Conservation (phyloP, 2,329 filamentous ascomycete genomes). For the Clarireedia monteithiana region DNA sequence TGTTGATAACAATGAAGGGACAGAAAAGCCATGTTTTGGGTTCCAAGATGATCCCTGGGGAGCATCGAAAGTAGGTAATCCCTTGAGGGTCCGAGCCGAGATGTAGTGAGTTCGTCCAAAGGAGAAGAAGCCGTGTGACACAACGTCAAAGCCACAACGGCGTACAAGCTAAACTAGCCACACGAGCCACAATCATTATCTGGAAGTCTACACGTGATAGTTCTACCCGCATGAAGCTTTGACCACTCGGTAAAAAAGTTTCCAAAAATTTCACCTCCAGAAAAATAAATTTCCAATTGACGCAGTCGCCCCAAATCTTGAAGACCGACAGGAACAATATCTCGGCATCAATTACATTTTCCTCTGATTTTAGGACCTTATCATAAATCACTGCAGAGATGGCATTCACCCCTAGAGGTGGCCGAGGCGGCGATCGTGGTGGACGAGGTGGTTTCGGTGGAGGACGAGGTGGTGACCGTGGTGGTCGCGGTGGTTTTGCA, state of each 20-base stretch:
- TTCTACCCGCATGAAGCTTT: not conserved
- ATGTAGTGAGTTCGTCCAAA: too few relatives aligned
- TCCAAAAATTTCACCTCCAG: constrained; percentile 8
- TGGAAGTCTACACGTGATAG: not conserved
- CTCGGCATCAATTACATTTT: constrained; percentile 11
- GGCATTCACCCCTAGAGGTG: constrained; percentile 33
- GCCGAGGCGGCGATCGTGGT: constrained; percentile 26
- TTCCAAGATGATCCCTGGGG: too few relatives aligned
- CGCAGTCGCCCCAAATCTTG: constrained; percentile 5
- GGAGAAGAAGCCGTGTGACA: too few relatives aligned
- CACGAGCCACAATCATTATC: not conserved
- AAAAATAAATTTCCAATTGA: constrained; percentile 13
- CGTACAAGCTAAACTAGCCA: not conserved
- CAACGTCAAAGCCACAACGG: too few relatives aligned
- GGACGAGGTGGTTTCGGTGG: constrained; percentile 31
- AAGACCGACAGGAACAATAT: constrained; percentile 13
- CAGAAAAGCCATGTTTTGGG: too few relatives aligned
- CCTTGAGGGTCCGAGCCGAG: too few relatives aligned
- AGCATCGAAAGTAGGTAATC: too few relatives aligned
- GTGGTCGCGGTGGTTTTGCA: constrained; percentile 33
- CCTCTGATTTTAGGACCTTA: constrained; percentile 9
- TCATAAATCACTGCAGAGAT: constrained; percentile 21
- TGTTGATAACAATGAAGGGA: too few relatives aligned
- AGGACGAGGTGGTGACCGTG: constrained; percentile 36
- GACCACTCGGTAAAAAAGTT: constrained; percentile 5